A percentile compares a stretch with the other conserved stretches of the same genome.
Conservation (phyloP, 768 basidiomycete genomes). For the Tylopilus felleus region DNA sequence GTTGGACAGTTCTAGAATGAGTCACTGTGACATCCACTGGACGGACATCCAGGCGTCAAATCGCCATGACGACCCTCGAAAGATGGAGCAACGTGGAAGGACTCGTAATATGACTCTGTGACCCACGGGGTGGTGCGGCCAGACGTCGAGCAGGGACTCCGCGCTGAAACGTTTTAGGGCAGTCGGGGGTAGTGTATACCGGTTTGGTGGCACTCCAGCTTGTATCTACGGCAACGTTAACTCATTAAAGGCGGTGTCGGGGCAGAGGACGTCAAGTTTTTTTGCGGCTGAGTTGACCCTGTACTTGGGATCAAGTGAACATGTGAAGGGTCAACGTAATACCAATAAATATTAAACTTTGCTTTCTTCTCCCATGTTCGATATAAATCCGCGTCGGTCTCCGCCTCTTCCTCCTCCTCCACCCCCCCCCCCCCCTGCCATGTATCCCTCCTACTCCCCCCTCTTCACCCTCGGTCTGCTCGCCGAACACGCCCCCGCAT, state of each 20-base stretch:
- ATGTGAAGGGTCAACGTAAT: constrained; percentile 6
- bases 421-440: not conserved
- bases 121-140: not conserved
- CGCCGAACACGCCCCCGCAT: constrained; percentile 24
- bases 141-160: not conserved
- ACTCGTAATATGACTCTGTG: not conserved
- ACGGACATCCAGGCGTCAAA: not conserved
- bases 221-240: constrained; percentile 20
- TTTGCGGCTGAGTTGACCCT: constrained; percentile 15
- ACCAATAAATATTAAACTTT: constrained; percentile 19
- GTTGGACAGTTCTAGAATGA: not conserved
- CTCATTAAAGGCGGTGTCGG: constrained; percentile 5
- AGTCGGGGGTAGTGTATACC: not conserved
- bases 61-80: constrained; percentile 8
- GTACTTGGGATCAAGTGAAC: constrained; percentile 10
- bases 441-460: constrained; percentile 44
- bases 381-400: constrained; percentile 15
- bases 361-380: not conserved
- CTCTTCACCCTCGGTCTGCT: constrained; percentile 65
- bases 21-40: not conserved
- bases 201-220: not conserved
- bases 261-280: constrained; percentile 1
- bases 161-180: not conserved
- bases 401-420: not conserved
- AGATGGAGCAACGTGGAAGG: not conserved